Percentiles rank a stretch among this genome's conserved stretches.
These are phyloP conservation scores for Russula earlei DNA, from an alignment of 768 basidiomycete species.

Conservation along the genomic window DNA sequence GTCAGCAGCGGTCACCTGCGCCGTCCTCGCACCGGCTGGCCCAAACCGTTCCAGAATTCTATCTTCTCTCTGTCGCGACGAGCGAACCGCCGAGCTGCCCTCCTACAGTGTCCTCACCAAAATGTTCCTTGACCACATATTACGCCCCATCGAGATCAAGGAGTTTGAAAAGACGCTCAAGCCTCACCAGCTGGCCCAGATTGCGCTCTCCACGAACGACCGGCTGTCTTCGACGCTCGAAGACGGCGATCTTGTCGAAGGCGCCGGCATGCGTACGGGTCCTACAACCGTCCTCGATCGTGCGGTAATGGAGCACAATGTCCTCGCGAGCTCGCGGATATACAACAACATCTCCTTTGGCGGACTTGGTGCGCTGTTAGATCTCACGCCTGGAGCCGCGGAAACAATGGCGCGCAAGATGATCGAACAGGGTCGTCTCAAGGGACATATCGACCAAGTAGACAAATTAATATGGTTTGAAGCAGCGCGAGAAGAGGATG, in stretches of 20 bases:
- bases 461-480: constrained; percentile 94
- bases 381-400: constrained; percentile 84
- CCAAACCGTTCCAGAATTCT: constrained; percentile 91
- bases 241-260: constrained; percentile 45
- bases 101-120: constrained; percentile 89
- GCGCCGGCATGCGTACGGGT: constrained; percentile 69
- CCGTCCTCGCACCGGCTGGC: constrained; percentile 93
- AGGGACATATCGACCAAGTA: constrained; percentile 93
- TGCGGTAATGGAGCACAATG: constrained; percentile 98
- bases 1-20: constrained; percentile 88
- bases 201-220: constrained; percentile 77
- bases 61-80: constrained; percentile 89
- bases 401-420: constrained; percentile 97
- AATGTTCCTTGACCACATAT: constrained; percentile 97
- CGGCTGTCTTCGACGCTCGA: constrained; percentile 59
- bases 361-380: constrained; percentile 85
- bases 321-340: constrained; percentile 92
- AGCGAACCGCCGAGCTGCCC: constrained; percentile 70
- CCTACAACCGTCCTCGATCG: constrained; percentile 94
- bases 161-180: constrained; percentile 82
- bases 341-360: constrained; percentile 96
- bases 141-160: constrained; percentile 81
- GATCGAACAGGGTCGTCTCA: constrained; percentile 94
- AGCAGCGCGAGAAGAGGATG: constrained; percentile 74
- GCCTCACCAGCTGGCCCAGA: constrained; percentile 90